A percentile compares a stretch with the other conserved stretches of the same genome.
phyloP scores from a whole-genome alignment of 208 protist genomes.

The Leishmania turanica region DNA sequence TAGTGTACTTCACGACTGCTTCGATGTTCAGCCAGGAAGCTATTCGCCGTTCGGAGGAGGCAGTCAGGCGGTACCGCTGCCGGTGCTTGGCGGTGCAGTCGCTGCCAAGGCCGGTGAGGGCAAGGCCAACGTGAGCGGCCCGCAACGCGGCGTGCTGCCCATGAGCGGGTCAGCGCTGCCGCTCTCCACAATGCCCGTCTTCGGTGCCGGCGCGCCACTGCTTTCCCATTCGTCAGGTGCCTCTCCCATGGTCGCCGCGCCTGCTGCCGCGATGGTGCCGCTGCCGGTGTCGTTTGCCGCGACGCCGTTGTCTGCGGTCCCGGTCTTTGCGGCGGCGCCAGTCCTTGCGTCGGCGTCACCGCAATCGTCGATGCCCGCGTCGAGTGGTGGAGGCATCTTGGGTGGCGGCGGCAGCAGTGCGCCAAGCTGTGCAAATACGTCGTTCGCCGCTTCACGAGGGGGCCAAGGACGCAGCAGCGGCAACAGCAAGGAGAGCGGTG shows the following conservation, averaged over 20 bases:
- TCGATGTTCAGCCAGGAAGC: background rate
- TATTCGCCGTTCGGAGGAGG: background rate
- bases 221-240: background rate
- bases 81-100: background rate
- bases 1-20: background rate
- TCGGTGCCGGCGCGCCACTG: background rate
- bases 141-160: background rate
- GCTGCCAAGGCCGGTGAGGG: background rate
- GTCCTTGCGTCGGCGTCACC: background rate
- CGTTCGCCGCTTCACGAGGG: background rate
- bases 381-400: conserved; percentile 1
- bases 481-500: conserved; percentile 17
- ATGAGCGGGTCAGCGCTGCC: background rate
- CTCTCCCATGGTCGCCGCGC: background rate
- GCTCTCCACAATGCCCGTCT: background rate
- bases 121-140: background rate
- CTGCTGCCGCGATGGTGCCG: background rate
- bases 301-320: background rate
- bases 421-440: background rate
- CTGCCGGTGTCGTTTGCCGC: background rate
- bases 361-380: background rate
- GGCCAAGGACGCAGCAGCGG: conserved; percentile 1
- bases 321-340: background rate
- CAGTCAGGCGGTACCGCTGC: background rate
- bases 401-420: conserved; percentile 3